Evolutionary conservation across 306 rosid species (phyloP).

Genomic region (Gastrolobium villosum): DNA sequence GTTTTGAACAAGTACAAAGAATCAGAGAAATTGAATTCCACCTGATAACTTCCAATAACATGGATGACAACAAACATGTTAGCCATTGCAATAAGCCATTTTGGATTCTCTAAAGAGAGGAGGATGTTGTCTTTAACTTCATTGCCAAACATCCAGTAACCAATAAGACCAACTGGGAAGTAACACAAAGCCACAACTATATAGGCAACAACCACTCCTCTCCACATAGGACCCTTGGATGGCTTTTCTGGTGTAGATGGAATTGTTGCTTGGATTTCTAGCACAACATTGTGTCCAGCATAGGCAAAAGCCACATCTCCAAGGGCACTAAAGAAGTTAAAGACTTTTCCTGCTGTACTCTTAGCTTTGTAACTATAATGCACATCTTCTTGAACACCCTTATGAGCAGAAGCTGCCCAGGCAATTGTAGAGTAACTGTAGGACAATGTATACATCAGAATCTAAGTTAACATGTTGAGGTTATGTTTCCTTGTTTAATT

Average conservation of each 20-base stretch:
- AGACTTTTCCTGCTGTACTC: slow-evolving; percentile 50
- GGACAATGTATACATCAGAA: slow-evolving; percentile 18
- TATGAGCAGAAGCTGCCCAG: slow-evolving; percentile 65
- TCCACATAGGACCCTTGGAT: slow-evolving; percentile 87
- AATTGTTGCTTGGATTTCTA: slow-evolving; percentile 91
- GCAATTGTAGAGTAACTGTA: slow-evolving; percentile 84
- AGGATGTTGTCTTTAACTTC: slow-evolving; percentile 67
- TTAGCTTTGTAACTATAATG: slow-evolving; percentile 52
- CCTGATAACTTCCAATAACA: slow-evolving; percentile 87
- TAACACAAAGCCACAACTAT: slow-evolving; percentile 76
- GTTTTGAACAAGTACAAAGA: neutral
- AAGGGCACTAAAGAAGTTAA: slow-evolving; percentile 70
- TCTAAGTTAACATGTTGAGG: neutral
- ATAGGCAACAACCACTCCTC: slow-evolving; percentile 73
- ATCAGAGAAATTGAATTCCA: slow-evolving; percentile 13
- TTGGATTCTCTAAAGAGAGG: slow-evolving; percentile 65
- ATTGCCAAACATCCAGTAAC: slow-evolving; percentile 71
- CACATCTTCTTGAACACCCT: slow-evolving; percentile 66
- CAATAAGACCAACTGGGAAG: slow-evolving; percentile 79
- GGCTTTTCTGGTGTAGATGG: slow-evolving; percentile 84
- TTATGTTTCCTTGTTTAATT: neutral
- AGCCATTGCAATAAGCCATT: slow-evolving; percentile 76
- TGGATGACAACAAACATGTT: slow-evolving; percentile 80
- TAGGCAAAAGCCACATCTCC: slow-evolving; percentile 81
- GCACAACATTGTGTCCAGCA: slow-evolving; percentile 82